These are phyloP conservation scores for Capsaspora owczarzaki DNA, from an alignment of 78 protist species.

Conservation along the genomic window DNA sequence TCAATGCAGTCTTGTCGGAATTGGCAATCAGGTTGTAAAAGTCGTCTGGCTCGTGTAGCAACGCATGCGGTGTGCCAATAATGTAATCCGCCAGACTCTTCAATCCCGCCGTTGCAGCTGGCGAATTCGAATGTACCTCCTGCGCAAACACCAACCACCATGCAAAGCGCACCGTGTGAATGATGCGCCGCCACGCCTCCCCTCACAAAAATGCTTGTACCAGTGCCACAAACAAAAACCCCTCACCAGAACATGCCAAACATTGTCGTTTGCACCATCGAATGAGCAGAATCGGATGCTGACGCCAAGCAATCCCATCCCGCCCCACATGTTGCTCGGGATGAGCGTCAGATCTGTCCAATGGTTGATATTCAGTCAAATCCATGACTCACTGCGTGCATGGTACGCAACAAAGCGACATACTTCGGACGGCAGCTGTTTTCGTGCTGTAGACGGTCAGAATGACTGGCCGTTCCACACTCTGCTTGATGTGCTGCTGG, in stretches of 20 bases:
- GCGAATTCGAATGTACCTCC: slow-evolving; percentile 42
- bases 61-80: slow-evolving; percentile 54
- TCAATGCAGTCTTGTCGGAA: slow-evolving; percentile 3
- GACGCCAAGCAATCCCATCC: slow-evolving; percentile 67
- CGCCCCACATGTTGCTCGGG: slow-evolving; percentile 72
- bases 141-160: not conserved
- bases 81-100: slow-evolving; percentile 54
- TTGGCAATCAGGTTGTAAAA: slow-evolving; percentile 20
- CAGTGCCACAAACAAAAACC: not conserved
- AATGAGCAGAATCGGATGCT: slow-evolving; percentile 58
- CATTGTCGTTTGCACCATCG: slow-evolving; percentile 48
- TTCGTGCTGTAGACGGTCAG: slow-evolving; percentile 47
- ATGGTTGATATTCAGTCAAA: too few relatives aligned
- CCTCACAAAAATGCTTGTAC: not conserved
- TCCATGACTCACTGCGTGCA: not conserved
- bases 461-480: slow-evolving; percentile 18
- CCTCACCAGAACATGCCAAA: slow-evolving; percentile 65
- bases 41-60: slow-evolving; percentile 45
- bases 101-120: slow-evolving; percentile 62
- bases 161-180: not conserved
- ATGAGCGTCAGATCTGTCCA: slow-evolving; percentile 8
- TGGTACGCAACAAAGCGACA: not conserved
- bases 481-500: slow-evolving; percentile 26
- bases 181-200: too few relatives aligned
- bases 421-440: slow-evolving; percentile 25